Percentiles rank a stretch among this genome's conserved stretches.
phyloP scores from a whole-genome alignment of 116 monocot species.

The Phalaenopsis hybrid region DNA sequence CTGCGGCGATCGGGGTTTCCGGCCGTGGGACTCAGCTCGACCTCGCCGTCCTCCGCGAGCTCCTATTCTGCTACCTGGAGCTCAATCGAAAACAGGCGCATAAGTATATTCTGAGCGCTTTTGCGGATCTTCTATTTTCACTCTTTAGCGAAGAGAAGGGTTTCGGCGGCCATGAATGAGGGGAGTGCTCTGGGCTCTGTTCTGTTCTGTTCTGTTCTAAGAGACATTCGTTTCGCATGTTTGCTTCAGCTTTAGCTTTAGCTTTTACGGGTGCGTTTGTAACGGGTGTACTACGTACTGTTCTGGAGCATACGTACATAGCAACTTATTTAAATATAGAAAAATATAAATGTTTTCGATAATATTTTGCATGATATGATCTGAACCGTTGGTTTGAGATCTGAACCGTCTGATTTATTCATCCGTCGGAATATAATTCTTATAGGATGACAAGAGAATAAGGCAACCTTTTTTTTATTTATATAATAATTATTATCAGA shows the following conservation, averaged over 20 bases:
- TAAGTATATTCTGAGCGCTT: conserved; percentile 69
- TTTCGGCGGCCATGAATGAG: not conserved
- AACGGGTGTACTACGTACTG: not conserved
- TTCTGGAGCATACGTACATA: not conserved
- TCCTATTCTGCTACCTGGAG: conserved; percentile 79
- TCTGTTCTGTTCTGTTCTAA: not conserved
- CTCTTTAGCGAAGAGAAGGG: conserved; percentile 10
- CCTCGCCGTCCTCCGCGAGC: conserved; percentile 40
- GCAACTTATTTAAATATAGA: not conserved
- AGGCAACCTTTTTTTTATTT: too few relatives aligned
- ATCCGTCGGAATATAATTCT: too few relatives aligned
- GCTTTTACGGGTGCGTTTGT: conserved; percentile 5
- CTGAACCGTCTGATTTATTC: too few relatives aligned
- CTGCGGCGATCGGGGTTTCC: conserved; percentile 35
- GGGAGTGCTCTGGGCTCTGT: not conserved
- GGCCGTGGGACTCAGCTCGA: not conserved
- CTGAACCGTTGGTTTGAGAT: too few relatives aligned
- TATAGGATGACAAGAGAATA: too few relatives aligned
- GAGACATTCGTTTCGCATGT: not conserved
- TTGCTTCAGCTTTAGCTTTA: conserved; percentile 7
- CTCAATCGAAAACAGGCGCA: conserved; percentile 65
- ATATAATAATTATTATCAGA: too few relatives aligned
- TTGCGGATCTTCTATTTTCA: conserved; percentile 54
- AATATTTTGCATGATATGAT: too few relatives aligned
- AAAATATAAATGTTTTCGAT: too few relatives aligned